Evolutionary conservation across 2,329 filamentous ascomycete species (phyloP).

Genomic region (Magnaporthales sp.): DNA sequence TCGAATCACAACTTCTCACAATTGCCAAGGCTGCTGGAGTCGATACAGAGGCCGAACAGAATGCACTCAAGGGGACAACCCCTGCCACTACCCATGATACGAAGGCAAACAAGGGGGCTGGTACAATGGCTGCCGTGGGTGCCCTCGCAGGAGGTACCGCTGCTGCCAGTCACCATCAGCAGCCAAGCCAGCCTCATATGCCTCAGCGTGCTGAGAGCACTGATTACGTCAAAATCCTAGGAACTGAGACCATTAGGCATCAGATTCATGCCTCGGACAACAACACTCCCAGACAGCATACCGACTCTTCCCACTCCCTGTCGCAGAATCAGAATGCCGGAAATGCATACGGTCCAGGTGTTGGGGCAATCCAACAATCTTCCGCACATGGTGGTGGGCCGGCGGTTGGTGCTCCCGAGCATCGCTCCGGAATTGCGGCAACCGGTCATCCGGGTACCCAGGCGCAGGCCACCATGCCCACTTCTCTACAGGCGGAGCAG

Average conservation of each 20-base stretch:
- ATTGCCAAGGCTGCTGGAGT: neutral
- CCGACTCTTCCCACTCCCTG: neutral
- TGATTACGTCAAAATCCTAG: slow-evolving; percentile 3
- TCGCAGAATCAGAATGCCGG: neutral
- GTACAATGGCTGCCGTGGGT: neutral
- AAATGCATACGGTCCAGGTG: neutral
- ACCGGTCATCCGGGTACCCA: neutral
- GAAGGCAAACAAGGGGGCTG: neutral
- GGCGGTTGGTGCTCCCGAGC: neutral
- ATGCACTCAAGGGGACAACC: neutral
- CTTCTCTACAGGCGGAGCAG: neutral
- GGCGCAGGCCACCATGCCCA: neutral
- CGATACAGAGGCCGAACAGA: neutral
- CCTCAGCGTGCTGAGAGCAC: slow-evolving; percentile 4
- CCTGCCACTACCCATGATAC: neutral
- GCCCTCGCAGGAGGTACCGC: neutral
- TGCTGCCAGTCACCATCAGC: neutral
- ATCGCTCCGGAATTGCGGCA: neutral
- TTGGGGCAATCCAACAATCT: neutral
- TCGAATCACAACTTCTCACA: slow-evolving; percentile 1
- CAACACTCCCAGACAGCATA: neutral
- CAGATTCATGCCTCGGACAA: neutral
- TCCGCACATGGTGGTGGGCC: slow-evolving; percentile 3
- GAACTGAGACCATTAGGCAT: slow-evolving; percentile 2
- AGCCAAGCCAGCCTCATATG: neutral